Evolutionary conservation across 495 filamentous ascomycete species (phyloP).

Genomic region (Patellaria atrata): DNA sequence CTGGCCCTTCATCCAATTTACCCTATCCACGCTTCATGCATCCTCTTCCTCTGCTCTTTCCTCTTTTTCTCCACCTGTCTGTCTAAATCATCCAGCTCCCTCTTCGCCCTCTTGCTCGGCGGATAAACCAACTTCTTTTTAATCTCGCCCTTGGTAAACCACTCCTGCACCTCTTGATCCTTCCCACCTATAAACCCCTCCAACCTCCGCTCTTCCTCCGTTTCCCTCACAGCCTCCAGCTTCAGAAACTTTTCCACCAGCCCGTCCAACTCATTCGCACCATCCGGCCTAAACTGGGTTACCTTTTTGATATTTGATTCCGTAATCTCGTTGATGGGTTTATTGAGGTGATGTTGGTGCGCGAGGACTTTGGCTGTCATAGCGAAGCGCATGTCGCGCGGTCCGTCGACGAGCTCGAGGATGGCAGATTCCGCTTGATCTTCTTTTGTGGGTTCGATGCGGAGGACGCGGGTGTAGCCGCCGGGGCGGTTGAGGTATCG

Average conservation of each 20-base stretch:
- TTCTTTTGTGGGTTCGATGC: conserved; percentile 56
- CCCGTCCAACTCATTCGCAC: conserved; percentile 49
- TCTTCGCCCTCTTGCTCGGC: too few species aligned
- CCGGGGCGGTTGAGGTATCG: conserved; percentile 73
- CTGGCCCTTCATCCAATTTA: too few species aligned
- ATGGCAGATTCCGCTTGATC: conserved; percentile 83
- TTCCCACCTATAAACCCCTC: too few species aligned
- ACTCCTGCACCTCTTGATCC: too few species aligned
- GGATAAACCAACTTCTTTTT: too few species aligned
- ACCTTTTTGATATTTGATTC: conserved; percentile 68
- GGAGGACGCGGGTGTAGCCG: conserved; percentile 87
- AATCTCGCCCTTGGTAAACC: too few species aligned
- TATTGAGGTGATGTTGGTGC: conserved; percentile 36
- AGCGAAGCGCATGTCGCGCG: conserved; percentile 86
- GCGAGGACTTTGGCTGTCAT: conserved; percentile 74
- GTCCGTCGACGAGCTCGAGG: conserved; percentile 92
- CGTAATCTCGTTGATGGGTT: conserved; percentile 49
- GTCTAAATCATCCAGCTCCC: too few species aligned
- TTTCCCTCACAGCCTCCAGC: conserved; percentile 30
- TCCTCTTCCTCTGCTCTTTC: too few species aligned
- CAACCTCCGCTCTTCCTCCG: conserved; percentile 22
- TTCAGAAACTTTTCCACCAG: conserved; percentile 60
- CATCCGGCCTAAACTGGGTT: conserved; percentile 57
- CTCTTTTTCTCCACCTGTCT: too few species aligned
- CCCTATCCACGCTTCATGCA: too few species aligned